These are phyloP conservation scores for Umbelopsis ramanniana DNA, from an alignment of 192 early-diverging fungal genomes.

Conservation along the genomic window DNA sequence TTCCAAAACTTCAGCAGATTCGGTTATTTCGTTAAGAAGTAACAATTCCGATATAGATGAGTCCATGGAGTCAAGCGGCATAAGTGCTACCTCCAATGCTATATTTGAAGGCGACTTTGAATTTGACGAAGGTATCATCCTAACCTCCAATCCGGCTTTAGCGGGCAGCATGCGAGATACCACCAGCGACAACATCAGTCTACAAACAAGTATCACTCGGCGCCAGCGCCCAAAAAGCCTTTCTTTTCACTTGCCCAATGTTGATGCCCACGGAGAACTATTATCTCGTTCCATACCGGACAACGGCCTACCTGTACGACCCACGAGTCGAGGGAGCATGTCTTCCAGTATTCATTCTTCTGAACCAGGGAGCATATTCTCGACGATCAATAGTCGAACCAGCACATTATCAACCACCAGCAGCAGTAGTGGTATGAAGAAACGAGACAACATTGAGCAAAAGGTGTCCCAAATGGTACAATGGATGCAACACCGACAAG, in stretches of 20 bases:
- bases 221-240: not conserved
- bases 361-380: not conserved
- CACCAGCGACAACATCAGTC: not conserved
- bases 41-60: not conserved
- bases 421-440: not conserved
- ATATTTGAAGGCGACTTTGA: not conserved
- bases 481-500: slow-evolving; percentile 9
- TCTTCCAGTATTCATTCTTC: slow-evolving; percentile 10
- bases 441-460: not conserved
- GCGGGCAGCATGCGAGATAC: not conserved
- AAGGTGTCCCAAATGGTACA: slow-evolving; percentile 8
- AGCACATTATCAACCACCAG: not conserved
- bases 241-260: not conserved
- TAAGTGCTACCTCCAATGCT: not conserved
- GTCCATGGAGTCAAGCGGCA: not conserved
- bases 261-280: not conserved
- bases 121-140: slow-evolving; percentile 6
- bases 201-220: not conserved
- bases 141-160: not conserved
- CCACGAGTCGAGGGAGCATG: slow-evolving; percentile 1
- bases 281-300: not conserved
- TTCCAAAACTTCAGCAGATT: slow-evolving; percentile 3
- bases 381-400: slow-evolving; percentile 2
- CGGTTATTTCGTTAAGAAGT: not conserved
- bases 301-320: not conserved